These are phyloP conservation scores for Mycena polygramma DNA, from an alignment of 768 basidiomycete species.

Conservation along the genomic window DNA sequence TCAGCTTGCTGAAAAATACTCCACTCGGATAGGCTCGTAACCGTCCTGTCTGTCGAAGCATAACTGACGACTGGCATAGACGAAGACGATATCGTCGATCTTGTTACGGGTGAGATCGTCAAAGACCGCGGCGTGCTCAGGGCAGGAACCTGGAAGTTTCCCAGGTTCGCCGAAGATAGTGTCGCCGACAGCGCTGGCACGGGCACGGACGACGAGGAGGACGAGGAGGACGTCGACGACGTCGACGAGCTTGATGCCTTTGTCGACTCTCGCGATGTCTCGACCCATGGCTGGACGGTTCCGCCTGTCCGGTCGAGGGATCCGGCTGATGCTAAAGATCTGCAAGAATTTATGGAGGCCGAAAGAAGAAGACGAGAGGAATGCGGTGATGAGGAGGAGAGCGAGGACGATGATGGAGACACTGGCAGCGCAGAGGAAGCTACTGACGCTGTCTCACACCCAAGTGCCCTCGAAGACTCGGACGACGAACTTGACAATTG, in stretches of 20 bases:
- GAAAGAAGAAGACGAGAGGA: conserved; percentile 66
- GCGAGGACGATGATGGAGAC: conserved; percentile 34
- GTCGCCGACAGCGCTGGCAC: conserved; percentile 47
- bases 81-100: conserved; percentile 85
- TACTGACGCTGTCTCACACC: not conserved
- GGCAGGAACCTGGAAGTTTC: conserved; percentile 60
- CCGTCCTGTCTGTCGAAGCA: too few relatives aligned
- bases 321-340: conserved; percentile 71
- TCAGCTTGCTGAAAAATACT: conserved; percentile 76
- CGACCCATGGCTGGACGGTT: conserved; percentile 47
- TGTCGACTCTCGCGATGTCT: conserved; percentile 43
- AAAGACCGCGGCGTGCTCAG: conserved; percentile 80
- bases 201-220: conserved; percentile 59
- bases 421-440: not conserved
- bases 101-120: conserved; percentile 70
- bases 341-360: conserved; percentile 76
- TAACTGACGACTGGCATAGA: conserved; percentile 61
- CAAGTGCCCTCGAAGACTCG: conserved; percentile 47
- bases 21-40: conserved; percentile 63
- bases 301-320: conserved; percentile 60
- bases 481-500: conserved; percentile 62
- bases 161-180: conserved; percentile 57
- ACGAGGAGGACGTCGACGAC: conserved; percentile 63
- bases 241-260: conserved; percentile 73
- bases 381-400: conserved; percentile 59